Evolutionary conservation across 192 early-diverging fungal species (phyloP), one percentile per base, ranked within the genome.

Genomic region (Polychytrium aggregatum): DNA sequence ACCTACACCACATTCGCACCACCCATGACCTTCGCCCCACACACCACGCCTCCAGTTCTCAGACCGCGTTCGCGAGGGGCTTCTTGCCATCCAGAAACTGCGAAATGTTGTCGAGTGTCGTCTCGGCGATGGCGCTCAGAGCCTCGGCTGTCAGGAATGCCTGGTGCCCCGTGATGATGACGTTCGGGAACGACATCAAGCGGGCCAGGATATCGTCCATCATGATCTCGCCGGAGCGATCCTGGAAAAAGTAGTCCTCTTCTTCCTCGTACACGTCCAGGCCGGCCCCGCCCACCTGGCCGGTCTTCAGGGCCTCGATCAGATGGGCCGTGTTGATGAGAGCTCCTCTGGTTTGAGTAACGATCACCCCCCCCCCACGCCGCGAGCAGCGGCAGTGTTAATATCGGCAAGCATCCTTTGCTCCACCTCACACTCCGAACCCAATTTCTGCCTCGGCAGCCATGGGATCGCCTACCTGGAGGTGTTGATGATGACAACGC

Each of bases 181-280:
- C 71, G 37, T 71, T 71, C n/a, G 21, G 41, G 61, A 73, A 73
- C 11, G 60, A 43, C 42, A 67, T 37, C 25, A 73, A 37, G 3
- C 68, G 42, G 1, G 61, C 59, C 9, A 68, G 42, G 9, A 34
- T 16, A 37, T 73, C 71, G 49, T 73, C 68, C 25, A 43, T 55
- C 37, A 73, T 63, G 21, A 42, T 46, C 3, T 44, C 40, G 13
- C 21, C 48, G 17, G 56, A 60, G 37, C 44, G 44, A 43, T 73
- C 59, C 42, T 71, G 55, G 33, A 63, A 71, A 46, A 67, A 71
- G 56, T 67, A 55, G 20, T 0, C 34, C 21, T 46, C 50, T 53
- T 70, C 67, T 16, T 60, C 57, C 52, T 73, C 71, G 42, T 71
- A 72, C n/a, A 73, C 71, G 50, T 73, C 71, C 40, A 73, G 55